Evolutionary conservation across 2,329 filamentous ascomycete genomes (phyloP), one percentile per base, ranked within the genome.

Genomic region (Salinomyces thailandicus): DNA sequence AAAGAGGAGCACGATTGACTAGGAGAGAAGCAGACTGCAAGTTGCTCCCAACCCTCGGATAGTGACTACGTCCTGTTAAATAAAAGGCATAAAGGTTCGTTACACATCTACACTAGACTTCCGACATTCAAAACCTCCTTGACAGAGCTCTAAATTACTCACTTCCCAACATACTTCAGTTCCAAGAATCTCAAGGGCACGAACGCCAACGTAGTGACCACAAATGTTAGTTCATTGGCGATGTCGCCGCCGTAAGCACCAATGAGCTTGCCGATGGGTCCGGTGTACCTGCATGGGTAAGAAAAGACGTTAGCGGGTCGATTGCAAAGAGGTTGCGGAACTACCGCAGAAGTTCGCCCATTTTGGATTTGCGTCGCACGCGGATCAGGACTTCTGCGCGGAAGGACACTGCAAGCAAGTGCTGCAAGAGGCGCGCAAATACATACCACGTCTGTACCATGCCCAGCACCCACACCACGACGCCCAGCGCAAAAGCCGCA

Each of bases 201-300:
- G 48, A 66, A 74, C 3, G 59, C 55, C 5, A 69, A 24, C 7
- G 68, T 46, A 0, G 69, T 71, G 18, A 72, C 65, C 3, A 67
- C 56, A 28, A 75, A 60, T 1, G 68, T 61, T 29, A 76, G 57
- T 60, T 74, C 61, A 44, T 72, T 72, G 7, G 67, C 69, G 33
- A 73, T 63, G 58, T 77, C 72, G 37, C 67, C 72, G 5, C 65
- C 41, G 18, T 27, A 37, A 14, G 22, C 67, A 0, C 75, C 73
- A 18, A 79, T 71, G 37, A 67, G 53, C 34, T 61, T 62, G 2
- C 72, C 75, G 39, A 80, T 57, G 0, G 77, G 78, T 1, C 79
- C 78, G 12, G 50, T 43, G 35, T 51, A 51, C 51, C 50, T 30
- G 14, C 7, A n/a, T 7, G 8, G 3, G 8, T 30, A 14, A n/a